A percentile compares a stretch with the other conserved stretches of the same genome.
These are phyloP conservation scores for Marasmius sp. DNA, from an alignment of 1,284 basidiomycete genomes.

Conservation along the genomic window DNA sequence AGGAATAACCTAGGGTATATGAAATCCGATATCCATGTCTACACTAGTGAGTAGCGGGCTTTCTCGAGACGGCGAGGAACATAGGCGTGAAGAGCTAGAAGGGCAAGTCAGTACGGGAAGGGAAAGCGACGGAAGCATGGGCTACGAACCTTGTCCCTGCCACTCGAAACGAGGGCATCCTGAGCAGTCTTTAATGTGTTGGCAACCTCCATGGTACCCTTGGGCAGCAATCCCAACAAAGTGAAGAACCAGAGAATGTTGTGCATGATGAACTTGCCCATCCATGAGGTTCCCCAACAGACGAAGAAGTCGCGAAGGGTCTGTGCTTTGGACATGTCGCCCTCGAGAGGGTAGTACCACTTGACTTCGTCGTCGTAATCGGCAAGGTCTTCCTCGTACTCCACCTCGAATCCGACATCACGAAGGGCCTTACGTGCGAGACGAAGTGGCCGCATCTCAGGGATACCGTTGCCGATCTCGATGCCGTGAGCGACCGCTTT, in stretches of 20 bases:
- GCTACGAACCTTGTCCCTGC: constrained; percentile 74
- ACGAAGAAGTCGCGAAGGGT: constrained; percentile 91
- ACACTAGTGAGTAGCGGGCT: constrained; percentile 42
- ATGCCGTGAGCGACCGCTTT: constrained; percentile 90
- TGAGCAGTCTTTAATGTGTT: constrained; percentile 87
- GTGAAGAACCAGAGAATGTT: constrained; percentile 81
- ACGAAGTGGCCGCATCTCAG: constrained; percentile 88
- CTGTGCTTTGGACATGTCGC: constrained; percentile 90
- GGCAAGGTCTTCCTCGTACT: constrained; percentile 94
- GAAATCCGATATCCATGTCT: constrained; percentile 14
- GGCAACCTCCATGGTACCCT: constrained; percentile 91
- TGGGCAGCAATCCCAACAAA: constrained; percentile 79
- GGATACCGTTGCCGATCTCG: constrained; percentile 95
- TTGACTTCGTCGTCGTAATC: constrained; percentile 79
- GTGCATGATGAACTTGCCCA: constrained; percentile 87
- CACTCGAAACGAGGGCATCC: constrained; percentile 81
- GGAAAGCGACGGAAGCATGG: constrained; percentile 5
- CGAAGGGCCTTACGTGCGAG: constrained; percentile 79
- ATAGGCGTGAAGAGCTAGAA: constrained; percentile 78
- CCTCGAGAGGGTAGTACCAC: constrained; percentile 98
- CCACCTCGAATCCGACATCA: constrained; percentile 86
- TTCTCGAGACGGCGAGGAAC: constrained; percentile 70
- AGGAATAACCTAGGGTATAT: neutral
- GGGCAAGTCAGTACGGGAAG: constrained; percentile 9
- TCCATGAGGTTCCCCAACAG: constrained; percentile 87